Base-by-base conservation (phyloP, 2,329 filamentous ascomycete species). In the Alternaria metachromatica region DNA sequence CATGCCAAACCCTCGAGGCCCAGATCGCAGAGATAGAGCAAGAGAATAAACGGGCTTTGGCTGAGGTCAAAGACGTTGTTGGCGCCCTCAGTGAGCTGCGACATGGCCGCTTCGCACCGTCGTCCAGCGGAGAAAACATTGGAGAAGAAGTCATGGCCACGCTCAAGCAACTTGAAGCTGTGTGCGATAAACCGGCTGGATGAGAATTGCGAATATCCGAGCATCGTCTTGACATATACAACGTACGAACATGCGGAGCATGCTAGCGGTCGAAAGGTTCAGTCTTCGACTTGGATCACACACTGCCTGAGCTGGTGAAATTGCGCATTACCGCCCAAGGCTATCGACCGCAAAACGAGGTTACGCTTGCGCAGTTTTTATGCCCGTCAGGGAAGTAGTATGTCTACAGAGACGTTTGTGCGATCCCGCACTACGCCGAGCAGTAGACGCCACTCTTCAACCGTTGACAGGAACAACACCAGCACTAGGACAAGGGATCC, bases 81-180 rank as follows among this genome's bases (percentile, higher is more conserved):
- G 90, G 90, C 30, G 88, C 87, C 51, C 82, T 97, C 76, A 96
- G 93, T 78, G 92, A 96, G 79, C 84, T 97, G 59, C 89, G 92
- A 49, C 95, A 96, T 73, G 93, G 94, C 41, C 89, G 89, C 59
- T 86, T 96, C 62, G 79, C 81, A 43, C 81, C 81, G 23, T 77
- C 82, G 23, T 76, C 79, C 21, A 81, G 80, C 11, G 85, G 87
- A 37, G 91, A 92, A 66, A 79, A 84, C 21, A 80, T 94, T 30
- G 84, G 84, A 25, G 85, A 88, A 50, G 90, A 94, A 68, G 87
- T 93, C 28, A 81, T 93, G 18, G 87, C 90, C 50, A 90, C 90
- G 6, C 82, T 96, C 37, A 82, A 84, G 65, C 85, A 86, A 65
- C 82, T 93, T 33, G 88, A 92, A 76, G 84, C 88, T 65, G 84